Base-by-base conservation (phyloP, 768 basidiomycete species). In the Lactarius trivialis region DNA sequence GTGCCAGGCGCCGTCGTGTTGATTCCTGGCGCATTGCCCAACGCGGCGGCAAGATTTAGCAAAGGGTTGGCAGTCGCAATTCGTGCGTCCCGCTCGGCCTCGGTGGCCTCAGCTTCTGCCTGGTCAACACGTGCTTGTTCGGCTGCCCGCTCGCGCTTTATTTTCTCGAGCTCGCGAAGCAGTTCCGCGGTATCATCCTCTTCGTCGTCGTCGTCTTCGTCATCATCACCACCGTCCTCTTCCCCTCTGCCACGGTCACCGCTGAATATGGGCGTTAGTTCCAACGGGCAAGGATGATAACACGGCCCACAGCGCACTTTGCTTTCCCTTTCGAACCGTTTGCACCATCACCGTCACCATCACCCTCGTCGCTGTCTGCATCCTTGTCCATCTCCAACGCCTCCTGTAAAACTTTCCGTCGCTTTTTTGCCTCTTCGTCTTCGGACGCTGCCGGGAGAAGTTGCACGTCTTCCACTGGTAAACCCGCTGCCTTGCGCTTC, bases 161-260 rank as follows among this genome's bases (percentile, higher is more conserved):
- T 98, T 78, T 96, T 98, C 75, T 97, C 96, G n/a, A 99, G 80
- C 73, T 99, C 97, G 28, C 93, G 86, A 64, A 99, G 78, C 26
- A 99, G 80, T 69, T 97, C 96, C 0, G 93, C 93, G 0, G 93
- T 93, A 58, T 96, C 93, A 68, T 93, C 91, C 65, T 96, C 94
- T 9, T 91, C 89, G 19, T 88, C 82, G 11, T 76, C 82, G 12
- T 85, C 84, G 7, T 81, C 80, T 8, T 82, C 82, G 37, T 85
- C 84, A 37, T 81, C 82, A 11, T 79, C 78, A 55, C 68, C 71
- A 8, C 71, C 68, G 15, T 70, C 76, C 0, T 77, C 78, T 2
- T 67, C 67, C 32, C 61, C 75, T 19, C 73, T 74, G 21, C 69
- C 26, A 11, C 43, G 30, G 21, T 26, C 50, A 30, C 36, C 61